These are phyloP conservation scores for Macrolepiota fuliginosa DNA, from an alignment of 768 basidiomycete genomes.

Conservation along the genomic window DNA sequence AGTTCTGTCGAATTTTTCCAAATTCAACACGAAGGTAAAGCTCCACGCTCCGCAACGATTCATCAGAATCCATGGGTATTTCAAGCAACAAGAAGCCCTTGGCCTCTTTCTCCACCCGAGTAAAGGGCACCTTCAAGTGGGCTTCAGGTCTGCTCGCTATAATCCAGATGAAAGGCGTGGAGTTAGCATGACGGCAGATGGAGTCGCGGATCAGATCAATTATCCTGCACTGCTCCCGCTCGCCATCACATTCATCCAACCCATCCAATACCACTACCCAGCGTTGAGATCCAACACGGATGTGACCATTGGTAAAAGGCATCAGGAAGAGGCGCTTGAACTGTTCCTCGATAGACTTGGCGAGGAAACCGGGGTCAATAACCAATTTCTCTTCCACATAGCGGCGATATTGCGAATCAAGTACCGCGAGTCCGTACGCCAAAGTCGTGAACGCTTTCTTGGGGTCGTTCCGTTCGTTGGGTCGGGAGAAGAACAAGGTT, in stretches of 20 bases:
- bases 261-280: neutral
- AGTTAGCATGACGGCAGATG: neutral
- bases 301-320: neutral
- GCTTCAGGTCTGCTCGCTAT: constrained; percentile 1
- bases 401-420: neutral
- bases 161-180: constrained; percentile 1
- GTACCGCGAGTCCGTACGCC: no score
- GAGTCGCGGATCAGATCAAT: neutral
- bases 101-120: neutral
- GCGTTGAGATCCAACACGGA: neutral
- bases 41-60: neutral
- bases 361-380: neutral
- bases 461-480: no score
- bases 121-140: neutral
- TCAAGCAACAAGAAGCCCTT: neutral
- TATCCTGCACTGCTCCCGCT: neutral
- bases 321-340: neutral
- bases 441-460: no score
- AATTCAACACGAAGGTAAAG: neutral
- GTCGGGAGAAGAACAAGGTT: neutral
- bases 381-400: neutral
- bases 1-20: neutral
- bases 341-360: no score
- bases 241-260: neutral
- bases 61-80: neutral